Percentiles rank a stretch among this genome's conserved stretches.
Conservation (phyloP, 2,329 filamentous ascomycete species). For the Pezicula radicicola region DNA sequence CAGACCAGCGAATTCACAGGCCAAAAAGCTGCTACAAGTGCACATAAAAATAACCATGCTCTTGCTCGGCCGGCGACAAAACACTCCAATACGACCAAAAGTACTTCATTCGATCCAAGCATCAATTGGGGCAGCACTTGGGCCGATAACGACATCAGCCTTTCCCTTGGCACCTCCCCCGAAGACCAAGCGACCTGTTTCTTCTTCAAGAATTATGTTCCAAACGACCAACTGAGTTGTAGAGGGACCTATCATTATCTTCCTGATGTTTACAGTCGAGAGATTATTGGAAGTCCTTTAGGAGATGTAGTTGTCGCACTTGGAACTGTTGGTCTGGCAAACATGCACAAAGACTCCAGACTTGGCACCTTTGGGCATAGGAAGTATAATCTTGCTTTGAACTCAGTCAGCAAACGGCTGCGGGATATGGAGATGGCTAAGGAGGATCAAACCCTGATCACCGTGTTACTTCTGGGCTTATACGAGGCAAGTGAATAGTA, state of each 20-base stretch:
- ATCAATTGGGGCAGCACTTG: neutral
- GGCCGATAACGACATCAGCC: neutral
- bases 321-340: slow-evolving; percentile 18
- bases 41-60: neutral
- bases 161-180: slow-evolving; percentile 5
- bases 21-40: slow-evolving; percentile 1
- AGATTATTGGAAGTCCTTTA: slow-evolving; percentile 39
- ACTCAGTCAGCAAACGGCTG: slow-evolving; percentile 12
- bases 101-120: neutral
- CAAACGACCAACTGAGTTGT: slow-evolving; percentile 7
- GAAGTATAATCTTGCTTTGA: slow-evolving; percentile 19
- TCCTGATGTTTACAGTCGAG: slow-evolving; percentile 26
- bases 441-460: slow-evolving; percentile 21
- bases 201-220: slow-evolving; percentile 25
- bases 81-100: neutral
- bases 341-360: slow-evolving; percentile 18
- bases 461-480: slow-evolving; percentile 22
- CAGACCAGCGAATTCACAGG: slow-evolving; percentile 36
- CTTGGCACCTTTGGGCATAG: slow-evolving; percentile 9
- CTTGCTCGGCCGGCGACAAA: neutral
- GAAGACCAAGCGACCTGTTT: slow-evolving; percentile 23
- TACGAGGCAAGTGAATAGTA: slow-evolving; percentile 16
- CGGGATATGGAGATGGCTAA: slow-evolving; percentile 16
- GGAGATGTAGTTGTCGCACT: slow-evolving; percentile 17
- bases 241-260: slow-evolving; percentile 21